Evolutionary conservation across 2,329 filamentous ascomycete genomes (phyloP), one percentile per base, ranked within the genome.

Genomic region (Trichoderma pleuroti): DNA sequence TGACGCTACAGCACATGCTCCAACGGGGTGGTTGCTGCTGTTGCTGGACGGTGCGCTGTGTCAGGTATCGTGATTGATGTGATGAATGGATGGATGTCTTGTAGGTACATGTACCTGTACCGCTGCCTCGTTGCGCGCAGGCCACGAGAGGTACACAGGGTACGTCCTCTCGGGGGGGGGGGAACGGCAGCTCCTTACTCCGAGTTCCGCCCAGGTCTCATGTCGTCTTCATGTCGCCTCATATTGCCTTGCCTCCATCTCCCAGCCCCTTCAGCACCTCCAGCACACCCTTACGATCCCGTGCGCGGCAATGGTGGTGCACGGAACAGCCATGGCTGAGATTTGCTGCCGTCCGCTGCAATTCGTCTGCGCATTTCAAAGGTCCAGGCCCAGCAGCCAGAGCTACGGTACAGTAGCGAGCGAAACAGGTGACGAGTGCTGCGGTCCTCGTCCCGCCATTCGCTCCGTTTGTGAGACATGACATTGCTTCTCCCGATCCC

Each of bases 401-500:
- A 61, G 59, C 59, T 42, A 42, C 39, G 5, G 16, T 42, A 62
- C 39, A 10, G 16, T 42, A 62, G 34, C 36, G 30, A 56, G n/a
- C 63, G 24, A 66, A 39, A 32, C 42, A 26, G 46, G 30, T 54
- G 30, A 65, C 42, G 62, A 52, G 52, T 24, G 39, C 61, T 21
- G 39, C 42, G 12, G 5, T 64, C 4, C 30, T 36, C 63, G 63
- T 66, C 63, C 63, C 63, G 63, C 63, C 14, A 60, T 60, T 68
- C 54, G 65, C 57, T 69, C 36, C 57, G 57, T 57, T 21, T 26
- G 57, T 69, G 67, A 69, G 54, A 69, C 67, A 39, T 52, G 59
- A 28, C 56, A 69, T 69, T 62, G 56, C 67, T 69, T 69, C n/a
- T 69, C 57, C 67, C 57, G 67, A 61, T 63, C 59, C 59, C 57